These are phyloP conservation scores for Penicillium janthinellum DNA, from an alignment of 2,329 filamentous ascomycete species.

Conservation along the genomic window DNA sequence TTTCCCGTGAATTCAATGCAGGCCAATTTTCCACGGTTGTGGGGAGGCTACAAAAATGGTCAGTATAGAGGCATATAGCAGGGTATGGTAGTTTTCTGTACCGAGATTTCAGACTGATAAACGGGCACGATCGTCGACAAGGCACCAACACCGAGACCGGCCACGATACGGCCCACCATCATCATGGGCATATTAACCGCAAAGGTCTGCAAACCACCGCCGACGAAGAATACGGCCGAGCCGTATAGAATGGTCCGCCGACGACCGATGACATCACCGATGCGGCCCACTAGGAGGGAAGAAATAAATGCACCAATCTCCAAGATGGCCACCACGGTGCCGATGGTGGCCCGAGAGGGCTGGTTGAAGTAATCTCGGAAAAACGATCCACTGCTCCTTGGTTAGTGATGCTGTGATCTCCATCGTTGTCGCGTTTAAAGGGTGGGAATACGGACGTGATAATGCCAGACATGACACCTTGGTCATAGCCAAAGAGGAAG, in stretches of 20 bases:
- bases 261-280: slow-evolving; percentile 90
- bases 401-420: background rate
- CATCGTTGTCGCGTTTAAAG: background rate
- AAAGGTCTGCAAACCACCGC: slow-evolving; percentile 81
- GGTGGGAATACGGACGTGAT: slow-evolving; percentile 57
- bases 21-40: slow-evolving; percentile 91
- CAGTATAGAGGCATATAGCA: background rate
- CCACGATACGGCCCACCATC: slow-evolving; percentile 77
- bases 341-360: slow-evolving; percentile 81
- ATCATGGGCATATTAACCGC: slow-evolving; percentile 87
- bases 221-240: slow-evolving; percentile 80
- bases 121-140: slow-evolving; percentile 90
- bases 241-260: slow-evolving; percentile 91
- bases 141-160: slow-evolving; percentile 83
- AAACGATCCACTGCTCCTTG: slow-evolving; percentile 66
- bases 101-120: slow-evolving; percentile 90
- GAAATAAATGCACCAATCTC: slow-evolving; percentile 91
- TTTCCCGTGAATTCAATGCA: slow-evolving; percentile 99
- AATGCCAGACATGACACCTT: slow-evolving; percentile 69
- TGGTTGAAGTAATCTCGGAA: slow-evolving; percentile 94
- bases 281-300: slow-evolving; percentile 79
- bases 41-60: slow-evolving; percentile 62
- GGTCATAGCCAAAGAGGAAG: slow-evolving; percentile 67
- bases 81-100: slow-evolving; percentile 16
- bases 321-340: slow-evolving; percentile 96